Percentiles rank a stretch among this genome's conserved stretches.
Evolutionary conservation across 495 filamentous ascomycete species (phyloP).

Genomic region (Tuber aestivum): DNA sequence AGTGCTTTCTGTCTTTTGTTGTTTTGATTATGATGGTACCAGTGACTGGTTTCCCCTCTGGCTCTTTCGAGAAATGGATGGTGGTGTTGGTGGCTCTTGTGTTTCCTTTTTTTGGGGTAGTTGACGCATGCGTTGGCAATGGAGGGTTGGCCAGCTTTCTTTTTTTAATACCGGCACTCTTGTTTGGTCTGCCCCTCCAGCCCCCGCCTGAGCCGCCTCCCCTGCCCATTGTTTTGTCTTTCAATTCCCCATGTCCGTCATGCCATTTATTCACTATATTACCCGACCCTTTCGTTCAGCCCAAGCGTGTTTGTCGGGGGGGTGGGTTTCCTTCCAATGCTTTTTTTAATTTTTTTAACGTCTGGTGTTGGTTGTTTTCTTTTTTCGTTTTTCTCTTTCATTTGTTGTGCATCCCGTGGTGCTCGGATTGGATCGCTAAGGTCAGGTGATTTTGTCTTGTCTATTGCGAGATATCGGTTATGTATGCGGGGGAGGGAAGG

Average conservation of each 20-base stretch:
- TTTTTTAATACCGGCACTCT: constrained; percentile 6
- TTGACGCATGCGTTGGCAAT: constrained; percentile 33
- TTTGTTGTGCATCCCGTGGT: constrained; percentile 15
- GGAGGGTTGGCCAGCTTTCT: constrained; percentile 30
- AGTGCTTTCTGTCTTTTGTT: constrained; percentile 25
- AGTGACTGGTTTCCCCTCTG: constrained; percentile 18
- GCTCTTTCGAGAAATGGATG: constrained; percentile 25
- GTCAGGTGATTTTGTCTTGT: constrained; percentile 30
- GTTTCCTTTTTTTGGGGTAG: constrained; percentile 8
- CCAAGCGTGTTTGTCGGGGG: too few relatives aligned
- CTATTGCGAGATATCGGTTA: background rate
- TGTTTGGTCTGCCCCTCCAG: background rate
- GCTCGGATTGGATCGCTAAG: constrained; percentile 33
- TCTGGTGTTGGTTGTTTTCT: constrained; percentile 27
- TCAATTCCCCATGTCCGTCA: too few relatives aligned
- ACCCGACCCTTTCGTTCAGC: background rate
- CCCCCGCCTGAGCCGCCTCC: too few relatives aligned
- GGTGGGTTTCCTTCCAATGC: too few relatives aligned
- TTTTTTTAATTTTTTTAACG: constrained; percentile 37
- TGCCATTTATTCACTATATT: background rate
- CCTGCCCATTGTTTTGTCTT: background rate
- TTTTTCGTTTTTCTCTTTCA: too few relatives aligned
- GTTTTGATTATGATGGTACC: constrained; percentile 23
- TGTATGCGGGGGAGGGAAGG: background rate
- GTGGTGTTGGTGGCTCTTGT: constrained; percentile 15